Evolutionary conservation across 345 rosid genomes (phyloP), one percentile per base, ranked within the genome.

Genomic region (Lenwebbia sp.): DNA sequence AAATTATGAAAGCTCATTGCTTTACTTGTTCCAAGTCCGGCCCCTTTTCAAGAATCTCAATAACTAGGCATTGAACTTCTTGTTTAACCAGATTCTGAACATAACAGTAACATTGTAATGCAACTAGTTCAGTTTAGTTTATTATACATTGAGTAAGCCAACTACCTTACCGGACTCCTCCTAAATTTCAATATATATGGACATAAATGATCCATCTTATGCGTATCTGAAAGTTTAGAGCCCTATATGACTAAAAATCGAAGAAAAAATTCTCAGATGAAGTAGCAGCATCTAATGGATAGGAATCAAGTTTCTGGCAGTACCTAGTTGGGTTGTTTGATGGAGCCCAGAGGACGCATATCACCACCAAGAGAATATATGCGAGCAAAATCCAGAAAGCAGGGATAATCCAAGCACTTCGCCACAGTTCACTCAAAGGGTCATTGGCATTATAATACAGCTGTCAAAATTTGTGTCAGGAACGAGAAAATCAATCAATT

Each of bases 361-460:
- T 86, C 51, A 89, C 88, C 47, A 89, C 88, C 91, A 92, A 84
- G 83, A 92, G 91, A 37, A 87, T n/a, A 91, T 85, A 91, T 10
- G 93, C 88, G 62, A 91, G 91, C 86, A 90, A 86, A 84, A 84
- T 88, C 92, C 94, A 92, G 90, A 92, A 91, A 85, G 93, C 94
- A 1, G 94, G 91, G 87, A 91, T 91, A 84, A 89, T 86, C 93
- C 93, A 91, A 54, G 93, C 91, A 76, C 85, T 88, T 84, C 70
- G 89, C 93, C 92, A 92, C 83, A 88, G 83, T 87, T 92, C 94
- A 85, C 93, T 90, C 86, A 92, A 88, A 8, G 92, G 92, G 84
- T 92, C 93, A 30, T 90, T 90, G 41, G 94, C 93, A 87, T 91
- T 92, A 37, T 89, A 91, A 85, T 91, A 91, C 76, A 92, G 82